A percentile compares a stretch with the other conserved stretches of the same genome.
phyloP scores from a whole-genome alignment of 2,329 filamentous ascomycete species.

The Biscogniauxia mediterranea region DNA sequence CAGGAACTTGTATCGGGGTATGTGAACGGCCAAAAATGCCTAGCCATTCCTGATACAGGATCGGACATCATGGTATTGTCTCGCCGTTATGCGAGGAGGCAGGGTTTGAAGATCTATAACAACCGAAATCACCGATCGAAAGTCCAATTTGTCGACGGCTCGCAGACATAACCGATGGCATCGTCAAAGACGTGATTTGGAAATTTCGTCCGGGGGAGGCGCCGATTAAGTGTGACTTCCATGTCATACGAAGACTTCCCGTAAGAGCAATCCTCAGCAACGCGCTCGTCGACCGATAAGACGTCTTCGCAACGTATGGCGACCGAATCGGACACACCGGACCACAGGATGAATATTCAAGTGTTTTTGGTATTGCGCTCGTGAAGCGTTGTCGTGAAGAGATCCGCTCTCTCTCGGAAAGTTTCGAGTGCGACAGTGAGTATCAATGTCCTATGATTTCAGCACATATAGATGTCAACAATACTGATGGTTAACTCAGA shows the following conservation, averaged over 20 bases:
- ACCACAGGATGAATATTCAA: neutral
- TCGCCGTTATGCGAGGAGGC: neutral
- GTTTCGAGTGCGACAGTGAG: neutral
- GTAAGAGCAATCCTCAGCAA: neutral
- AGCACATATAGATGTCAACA: no score
- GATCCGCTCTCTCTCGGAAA: neutral
- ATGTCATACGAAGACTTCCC: neutral
- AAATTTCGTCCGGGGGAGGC: neutral
- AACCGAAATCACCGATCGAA: no score
- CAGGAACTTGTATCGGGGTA: neutral
- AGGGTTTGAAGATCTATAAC: neutral
- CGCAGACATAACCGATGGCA: neutral
- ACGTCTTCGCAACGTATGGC: neutral
- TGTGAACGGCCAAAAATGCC: neutral
- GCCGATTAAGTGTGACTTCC: neutral
- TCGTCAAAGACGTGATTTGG: neutral
- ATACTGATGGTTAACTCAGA: neutral
- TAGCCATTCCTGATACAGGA: neutral
- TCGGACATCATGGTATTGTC: neutral
- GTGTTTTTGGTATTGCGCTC: neutral
- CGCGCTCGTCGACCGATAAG: neutral
- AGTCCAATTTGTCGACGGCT: no score
- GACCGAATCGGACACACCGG: neutral
- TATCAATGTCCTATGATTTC: no score
- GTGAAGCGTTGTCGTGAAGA: neutral